Conservation (phyloP, 495 filamentous ascomycete species). For the Penicillium paradoxum region DNA sequence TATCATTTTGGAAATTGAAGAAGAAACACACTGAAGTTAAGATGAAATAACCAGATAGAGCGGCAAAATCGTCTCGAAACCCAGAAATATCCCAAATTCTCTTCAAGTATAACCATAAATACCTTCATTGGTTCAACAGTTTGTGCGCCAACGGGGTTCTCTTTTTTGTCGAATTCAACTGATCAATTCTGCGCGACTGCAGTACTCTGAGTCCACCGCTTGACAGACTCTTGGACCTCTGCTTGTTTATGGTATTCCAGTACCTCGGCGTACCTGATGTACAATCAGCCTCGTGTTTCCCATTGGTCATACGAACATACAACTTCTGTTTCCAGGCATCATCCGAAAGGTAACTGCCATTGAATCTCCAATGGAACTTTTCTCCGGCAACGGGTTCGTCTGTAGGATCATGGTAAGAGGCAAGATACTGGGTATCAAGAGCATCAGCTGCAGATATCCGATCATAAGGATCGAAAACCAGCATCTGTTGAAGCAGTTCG, state of each 20-base stretch:
- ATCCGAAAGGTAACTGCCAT: background rate
- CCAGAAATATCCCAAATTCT: no score
- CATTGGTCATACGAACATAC: background rate
- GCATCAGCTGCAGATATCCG: slow-evolving; percentile 72
- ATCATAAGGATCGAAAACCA: slow-evolving; percentile 84
- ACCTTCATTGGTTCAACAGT: no score
- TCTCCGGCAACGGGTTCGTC: slow-evolving; percentile 71
- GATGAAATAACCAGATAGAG: no score
- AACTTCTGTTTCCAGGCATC: slow-evolving; percentile 7
- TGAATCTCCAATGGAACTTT: slow-evolving; percentile 1
- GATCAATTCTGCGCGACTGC: background rate
- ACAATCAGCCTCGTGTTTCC: background rate
- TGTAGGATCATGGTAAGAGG: slow-evolving; percentile 87
- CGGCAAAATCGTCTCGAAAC: no score
- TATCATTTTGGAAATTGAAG: no score
- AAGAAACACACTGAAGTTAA: no score
- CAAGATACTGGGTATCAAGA: slow-evolving; percentile 76
- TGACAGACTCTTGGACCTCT: background rate
- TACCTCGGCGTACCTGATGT: background rate
- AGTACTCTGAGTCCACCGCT: background rate
- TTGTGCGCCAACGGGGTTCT: no score
- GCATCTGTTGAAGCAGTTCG: slow-evolving; percentile 83
- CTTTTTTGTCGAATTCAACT: no score
- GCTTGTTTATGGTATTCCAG: background rate
- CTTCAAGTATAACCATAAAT: no score